phyloP scores from a whole-genome alignment of 176 grass and related monocot genomes.

The Chloris gayana region DNA sequence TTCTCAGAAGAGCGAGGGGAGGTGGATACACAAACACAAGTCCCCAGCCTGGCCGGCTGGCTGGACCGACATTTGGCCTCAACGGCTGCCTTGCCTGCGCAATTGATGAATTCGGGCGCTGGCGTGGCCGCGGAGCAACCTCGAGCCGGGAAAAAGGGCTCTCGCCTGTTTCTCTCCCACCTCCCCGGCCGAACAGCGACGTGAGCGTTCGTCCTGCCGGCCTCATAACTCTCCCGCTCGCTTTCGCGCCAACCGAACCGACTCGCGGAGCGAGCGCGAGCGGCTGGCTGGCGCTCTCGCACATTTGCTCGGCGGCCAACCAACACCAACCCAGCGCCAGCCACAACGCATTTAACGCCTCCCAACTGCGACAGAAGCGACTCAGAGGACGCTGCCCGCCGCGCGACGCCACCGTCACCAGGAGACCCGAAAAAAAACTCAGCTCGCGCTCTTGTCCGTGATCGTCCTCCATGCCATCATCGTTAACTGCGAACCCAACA shows the following conservation, averaged over 20 bases:
- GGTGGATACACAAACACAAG: too few relatives aligned
- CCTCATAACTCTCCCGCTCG: constrained; percentile 25
- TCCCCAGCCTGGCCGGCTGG: too few relatives aligned
- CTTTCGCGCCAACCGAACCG: constrained; percentile 43
- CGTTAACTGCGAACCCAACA: too few relatives aligned
- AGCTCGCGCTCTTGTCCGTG: too few relatives aligned
- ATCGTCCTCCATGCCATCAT: too few relatives aligned
- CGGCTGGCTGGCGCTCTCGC: not conserved
- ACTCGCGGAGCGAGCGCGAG: too few relatives aligned
- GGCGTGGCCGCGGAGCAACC: constrained; percentile 9
- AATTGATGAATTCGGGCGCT: not conserved
- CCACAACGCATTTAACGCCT: constrained; percentile 62
- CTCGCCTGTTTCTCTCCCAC: not conserved
- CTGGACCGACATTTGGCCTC: too few relatives aligned
- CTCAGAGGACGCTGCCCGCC: not conserved
- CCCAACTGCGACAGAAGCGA: constrained; percentile 37
- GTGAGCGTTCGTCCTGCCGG: not conserved
- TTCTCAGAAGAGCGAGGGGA: not conserved
- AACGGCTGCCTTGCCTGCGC: not conserved
- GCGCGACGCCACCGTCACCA: constrained; percentile 1
- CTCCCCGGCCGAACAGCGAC: constrained; percentile 27
- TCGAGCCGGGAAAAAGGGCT: not conserved
- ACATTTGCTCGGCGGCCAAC: constrained; percentile 21
- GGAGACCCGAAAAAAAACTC: too few relatives aligned
- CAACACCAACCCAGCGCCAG: constrained; percentile 42